Conservation (phyloP, 2,329 filamentous ascomycete genomes). For the Nemania sp. region DNA sequence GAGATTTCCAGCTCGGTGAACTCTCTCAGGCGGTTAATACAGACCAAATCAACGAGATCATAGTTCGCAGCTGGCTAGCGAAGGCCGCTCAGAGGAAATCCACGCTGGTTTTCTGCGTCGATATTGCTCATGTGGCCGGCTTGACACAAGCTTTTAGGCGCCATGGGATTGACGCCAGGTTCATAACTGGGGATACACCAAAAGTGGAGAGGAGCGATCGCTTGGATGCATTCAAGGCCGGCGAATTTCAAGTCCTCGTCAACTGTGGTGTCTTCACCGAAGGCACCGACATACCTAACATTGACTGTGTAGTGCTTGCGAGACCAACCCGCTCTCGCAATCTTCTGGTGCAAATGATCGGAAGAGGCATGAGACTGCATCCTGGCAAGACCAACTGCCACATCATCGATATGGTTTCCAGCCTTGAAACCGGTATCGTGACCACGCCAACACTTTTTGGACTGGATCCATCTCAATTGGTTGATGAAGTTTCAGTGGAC, state of each 20-base stretch:
- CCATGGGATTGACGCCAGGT: constrained; percentile 80
- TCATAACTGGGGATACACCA: constrained; percentile 82
- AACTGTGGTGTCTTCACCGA: constrained; percentile 98
- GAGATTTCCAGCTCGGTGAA: constrained; percentile 80
- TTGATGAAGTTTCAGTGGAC: constrained; percentile 67
- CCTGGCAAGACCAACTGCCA: constrained; percentile 86
- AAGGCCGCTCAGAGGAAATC: constrained; percentile 76
- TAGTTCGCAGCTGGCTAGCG: constrained; percentile 82
- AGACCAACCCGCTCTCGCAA: constrained; percentile 92
- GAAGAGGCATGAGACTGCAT: constrained; percentile 84
- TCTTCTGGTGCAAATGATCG: constrained; percentile 95
- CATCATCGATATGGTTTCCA: constrained; percentile 94
- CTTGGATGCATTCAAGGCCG: constrained; percentile 74
- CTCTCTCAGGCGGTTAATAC: constrained; percentile 86
- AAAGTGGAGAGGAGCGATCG: constrained; percentile 69
- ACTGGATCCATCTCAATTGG: constrained; percentile 78
- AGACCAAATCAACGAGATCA: constrained; percentile 76
- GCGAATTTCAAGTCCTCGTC: constrained; percentile 82
- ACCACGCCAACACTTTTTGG: constrained; percentile 93
- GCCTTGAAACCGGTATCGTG: constrained; percentile 80
- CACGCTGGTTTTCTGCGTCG: constrained; percentile 92
- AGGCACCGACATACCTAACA: constrained; percentile 95
- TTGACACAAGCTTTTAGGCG: constrained; percentile 77
- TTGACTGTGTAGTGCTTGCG: constrained; percentile 89
- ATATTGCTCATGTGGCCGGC: constrained; percentile 77